Percentiles rank a stretch among this genome's conserved stretches.
These are phyloP conservation scores for Termitomyces sp. DNA, from an alignment of 768 basidiomycete genomes.

Conservation along the genomic window DNA sequence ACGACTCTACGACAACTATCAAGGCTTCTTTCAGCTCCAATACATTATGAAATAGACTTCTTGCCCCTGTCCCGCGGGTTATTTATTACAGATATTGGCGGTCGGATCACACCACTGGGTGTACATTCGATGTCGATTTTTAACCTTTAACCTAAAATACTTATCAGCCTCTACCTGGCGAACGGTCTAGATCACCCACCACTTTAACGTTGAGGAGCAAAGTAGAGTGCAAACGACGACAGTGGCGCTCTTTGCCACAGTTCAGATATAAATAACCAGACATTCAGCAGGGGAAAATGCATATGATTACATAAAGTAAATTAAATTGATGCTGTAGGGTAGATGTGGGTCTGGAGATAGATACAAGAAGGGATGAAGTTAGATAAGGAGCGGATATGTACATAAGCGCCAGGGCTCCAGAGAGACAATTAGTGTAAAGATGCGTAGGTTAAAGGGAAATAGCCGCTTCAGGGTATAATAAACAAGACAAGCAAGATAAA, in stretches of 20 bases:
- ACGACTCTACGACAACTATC: neutral
- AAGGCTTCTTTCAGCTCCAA: neutral
- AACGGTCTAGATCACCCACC: neutral
- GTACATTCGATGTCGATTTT: neutral
- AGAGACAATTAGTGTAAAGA: constrained; percentile 29
- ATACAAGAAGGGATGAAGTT: constrained; percentile 14
- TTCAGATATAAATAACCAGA: neutral
- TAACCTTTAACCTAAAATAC: neutral
- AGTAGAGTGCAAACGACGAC: neutral
- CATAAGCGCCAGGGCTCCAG: constrained; percentile 28
- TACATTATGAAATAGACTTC: neutral
- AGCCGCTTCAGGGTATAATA: constrained; percentile 30
- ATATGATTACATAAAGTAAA: constrained; percentile 20
- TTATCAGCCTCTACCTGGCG: neutral
- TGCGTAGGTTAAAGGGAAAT: constrained; percentile 23
- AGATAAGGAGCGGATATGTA: constrained; percentile 25
- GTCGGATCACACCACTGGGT: neutral
- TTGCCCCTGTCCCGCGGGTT: neutral
- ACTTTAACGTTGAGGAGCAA: neutral
- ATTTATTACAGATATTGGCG: neutral
- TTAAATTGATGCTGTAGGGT: constrained; percentile 18
- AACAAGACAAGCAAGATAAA: constrained; percentile 35
- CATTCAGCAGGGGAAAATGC: constrained; percentile 2
- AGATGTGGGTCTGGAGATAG: constrained; percentile 15
- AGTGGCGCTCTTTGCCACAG: constrained; percentile 2